Evolutionary conservation across 2,329 filamentous ascomycete genomes (phyloP), one percentile per base, ranked within the genome.

Genomic region (Sporothrix curviconia): DNA sequence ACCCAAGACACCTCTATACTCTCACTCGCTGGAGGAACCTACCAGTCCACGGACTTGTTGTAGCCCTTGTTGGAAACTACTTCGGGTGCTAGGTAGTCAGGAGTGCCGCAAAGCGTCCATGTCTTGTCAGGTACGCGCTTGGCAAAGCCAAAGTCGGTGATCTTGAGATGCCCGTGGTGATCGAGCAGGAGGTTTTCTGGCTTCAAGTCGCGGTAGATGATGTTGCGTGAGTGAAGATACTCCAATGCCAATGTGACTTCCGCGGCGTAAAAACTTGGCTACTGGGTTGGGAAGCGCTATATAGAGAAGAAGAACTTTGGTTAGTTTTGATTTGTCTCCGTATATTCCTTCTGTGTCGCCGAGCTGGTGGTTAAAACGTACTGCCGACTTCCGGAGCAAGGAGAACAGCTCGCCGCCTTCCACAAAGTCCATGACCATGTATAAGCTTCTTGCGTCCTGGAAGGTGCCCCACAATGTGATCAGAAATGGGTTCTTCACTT

Each of bases 381-480:
- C 83, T 81, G 92, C 86, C 79, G 92, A 97, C 74, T 99, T 97
- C 66, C 94, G 83, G 66, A 99, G 77, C 66, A 99, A 75, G 64
- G 92, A 97, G 72, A 99, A 99, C 56, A 99, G 79, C 78, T 99
- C 94, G 68, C 94, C 94, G 65, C 94, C 94, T 74, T 99, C 94
- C 55, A 99, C 92, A 76, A 99, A 99, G 73, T 99, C 94, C 94
- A 99, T 99, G 67, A 99, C 94, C 94, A 99, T 99, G 81, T 99
- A 99, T 36, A 99, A 78, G 70, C 96, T 97, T 75, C 86, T 91
- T 52, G 86, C 82, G 68, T 99, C 94, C 71, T 97, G 92, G 72
- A 97, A 99, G 9, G 94, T 99, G 59, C 94, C 94, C 94, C 94
- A 99, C 40, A 99, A 79, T 1, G 94, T 99, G 70, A 99, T 94